Percentiles rank a stretch among this genome's conserved stretches.
Conservation (phyloP, 257 asterid species). For the Salvia splendens region DNA sequence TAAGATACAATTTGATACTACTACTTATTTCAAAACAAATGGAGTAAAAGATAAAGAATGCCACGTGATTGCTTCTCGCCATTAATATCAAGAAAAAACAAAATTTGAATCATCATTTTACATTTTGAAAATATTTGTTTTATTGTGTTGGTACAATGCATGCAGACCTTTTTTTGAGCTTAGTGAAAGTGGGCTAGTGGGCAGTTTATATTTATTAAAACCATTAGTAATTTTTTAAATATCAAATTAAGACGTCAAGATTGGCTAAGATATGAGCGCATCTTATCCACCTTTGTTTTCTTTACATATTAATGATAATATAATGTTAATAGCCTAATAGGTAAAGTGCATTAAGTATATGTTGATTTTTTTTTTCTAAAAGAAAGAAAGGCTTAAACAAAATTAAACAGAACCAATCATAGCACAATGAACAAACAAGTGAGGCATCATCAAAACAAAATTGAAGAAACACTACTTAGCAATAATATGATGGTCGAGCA, state of each 20-base stretch:
- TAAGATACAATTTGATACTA: not conserved
- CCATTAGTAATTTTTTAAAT: not conserved
- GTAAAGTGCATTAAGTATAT: too few relatives aligned
- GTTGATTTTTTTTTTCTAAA: not conserved
- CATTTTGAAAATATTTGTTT: not conserved
- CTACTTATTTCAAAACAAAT: not conserved
- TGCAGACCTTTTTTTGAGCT: not conserved
- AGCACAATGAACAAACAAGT: too few relatives aligned
- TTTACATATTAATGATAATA: not conserved
- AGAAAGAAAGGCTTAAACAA: not conserved
- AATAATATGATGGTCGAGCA: too few relatives aligned
- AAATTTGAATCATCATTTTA: not conserved
- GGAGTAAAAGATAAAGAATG: not conserved
- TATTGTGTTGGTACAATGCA: slow-evolving; percentile 20
- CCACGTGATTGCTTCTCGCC: slow-evolving; percentile 1
- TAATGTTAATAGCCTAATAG: too few relatives aligned
- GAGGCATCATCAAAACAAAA: too few relatives aligned
- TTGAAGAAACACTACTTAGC: too few relatives aligned
- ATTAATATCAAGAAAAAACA: slow-evolving; percentile 6
- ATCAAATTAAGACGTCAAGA: slow-evolving; percentile 19
- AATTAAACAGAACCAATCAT: too few relatives aligned
- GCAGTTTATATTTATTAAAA: not conserved
- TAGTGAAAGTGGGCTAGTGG: slow-evolving; percentile 22
- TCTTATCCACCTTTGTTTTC: not conserved
- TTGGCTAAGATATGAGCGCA: not conserved